Evolutionary conservation across 805 yeast genomes (phyloP), one percentile per base, ranked within the genome.

Genomic region (Spathaspora boniae): DNA sequence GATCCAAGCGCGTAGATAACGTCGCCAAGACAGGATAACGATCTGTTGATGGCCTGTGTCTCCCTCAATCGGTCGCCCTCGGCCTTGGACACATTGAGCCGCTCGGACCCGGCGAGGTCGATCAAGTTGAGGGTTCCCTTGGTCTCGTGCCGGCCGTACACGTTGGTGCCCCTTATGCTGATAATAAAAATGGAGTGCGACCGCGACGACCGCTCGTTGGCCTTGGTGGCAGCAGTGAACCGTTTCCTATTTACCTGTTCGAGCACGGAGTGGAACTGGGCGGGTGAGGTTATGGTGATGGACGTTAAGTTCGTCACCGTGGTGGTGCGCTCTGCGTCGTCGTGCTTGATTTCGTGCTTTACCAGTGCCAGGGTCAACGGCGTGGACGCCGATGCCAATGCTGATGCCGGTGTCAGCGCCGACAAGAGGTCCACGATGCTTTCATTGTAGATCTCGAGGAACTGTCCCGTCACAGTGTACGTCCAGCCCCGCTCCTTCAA

Each of bases 71-170:
- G 61, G 9, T 80, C 85, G 0, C 97, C 97, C 1, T 75, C 72
- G 0, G 78, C 94, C 49, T 80, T 84, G 0, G 96, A 84, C 12
- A 75, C 70, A 7, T 80, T 58, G 11, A 89, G 65, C 38, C 98
- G 68, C 62, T 91, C 98, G 0, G 96, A 86, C 2, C 98, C 98
- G 0, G 98, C 98, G 37, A 91, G 66, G 60, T 91, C 98, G 32
- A 93, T 79, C 36, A 91, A 62, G 51, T 91, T 89, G 38, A 91
- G 63, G 2, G 75, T 70, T 8, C 96, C 93, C n/a, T 51, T 45
- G 33, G 61, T 48, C 1, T 43, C 40, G 19, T 74, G 75, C 0
- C 76, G 74, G 0, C 82, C 76, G 7, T 50, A 48, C 2, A 43
- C 14, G 49, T 85, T 78, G 3, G 31, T 34, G 0, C 96, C 94